phyloP scores from a whole-genome alignment of 108 stramenopile genomes.

The Skeletonema grethae region DNA sequence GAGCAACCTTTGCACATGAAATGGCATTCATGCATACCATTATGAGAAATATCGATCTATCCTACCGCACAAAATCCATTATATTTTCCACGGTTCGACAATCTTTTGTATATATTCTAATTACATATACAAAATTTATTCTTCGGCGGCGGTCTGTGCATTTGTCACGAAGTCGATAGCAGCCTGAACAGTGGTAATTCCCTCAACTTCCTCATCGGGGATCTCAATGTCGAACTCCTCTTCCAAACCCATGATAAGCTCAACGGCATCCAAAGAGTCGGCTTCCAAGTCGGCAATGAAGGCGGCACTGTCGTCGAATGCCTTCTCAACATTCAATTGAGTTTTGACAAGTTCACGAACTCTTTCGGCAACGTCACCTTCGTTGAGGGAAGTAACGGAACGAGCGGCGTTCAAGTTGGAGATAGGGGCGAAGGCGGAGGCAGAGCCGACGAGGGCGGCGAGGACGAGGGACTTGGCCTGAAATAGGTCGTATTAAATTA shows the following conservation, averaged over 20 bases:
- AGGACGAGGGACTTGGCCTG: constrained; percentile 64
- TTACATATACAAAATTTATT: too few relatives aligned
- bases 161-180: constrained; percentile 85
- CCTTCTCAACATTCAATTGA: constrained; percentile 49
- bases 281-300: constrained; percentile 97
- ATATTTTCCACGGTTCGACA: not conserved
- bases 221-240: constrained; percentile 97
- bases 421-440: constrained; percentile 74
- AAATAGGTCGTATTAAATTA: too few relatives aligned
- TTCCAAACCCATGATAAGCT: constrained; percentile 97
- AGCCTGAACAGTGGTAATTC: constrained; percentile 88
- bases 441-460: constrained; percentile 72
- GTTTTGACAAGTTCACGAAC: constrained; percentile 48
- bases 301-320: constrained; percentile 66
- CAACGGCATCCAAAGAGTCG: constrained; percentile 97
- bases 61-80: not conserved
- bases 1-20: constrained; percentile 7
- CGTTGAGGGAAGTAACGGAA: constrained; percentile 51
- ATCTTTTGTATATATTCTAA: not conserved
- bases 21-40: not conserved
- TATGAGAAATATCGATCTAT: not conserved
- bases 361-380: constrained; percentile 44
- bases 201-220: constrained; percentile 95
- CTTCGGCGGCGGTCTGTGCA: too few relatives aligned
- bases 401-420: constrained; percentile 37